These are phyloP conservation scores for Zoysia matrella DNA, from an alignment of 202 grass and related monocot genomes.

Conservation along the genomic window DNA sequence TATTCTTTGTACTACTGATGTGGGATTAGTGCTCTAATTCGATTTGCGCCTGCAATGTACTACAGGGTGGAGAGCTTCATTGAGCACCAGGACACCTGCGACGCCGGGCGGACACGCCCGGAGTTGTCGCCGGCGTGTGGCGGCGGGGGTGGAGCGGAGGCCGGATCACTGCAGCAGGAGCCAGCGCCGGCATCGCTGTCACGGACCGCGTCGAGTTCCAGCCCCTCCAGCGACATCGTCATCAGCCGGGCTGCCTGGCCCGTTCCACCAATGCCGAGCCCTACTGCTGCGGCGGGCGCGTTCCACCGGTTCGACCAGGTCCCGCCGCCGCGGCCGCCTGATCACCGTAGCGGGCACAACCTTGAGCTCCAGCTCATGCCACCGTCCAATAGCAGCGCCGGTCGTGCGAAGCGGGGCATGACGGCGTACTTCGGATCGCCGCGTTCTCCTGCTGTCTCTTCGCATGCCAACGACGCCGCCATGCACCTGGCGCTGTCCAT, in stretches of 20 bases:
- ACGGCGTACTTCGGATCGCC: not conserved
- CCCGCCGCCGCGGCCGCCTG: slow-evolving; percentile 31
- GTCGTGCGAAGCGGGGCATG: not conserved
- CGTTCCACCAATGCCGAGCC: slow-evolving; percentile 30
- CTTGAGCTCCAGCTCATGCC: slow-evolving; percentile 94
- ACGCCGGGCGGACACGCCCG: slow-evolving; percentile 34
- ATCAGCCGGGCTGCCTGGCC: slow-evolving; percentile 60
- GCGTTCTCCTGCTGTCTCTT: not conserved
- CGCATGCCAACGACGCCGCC: not conserved
- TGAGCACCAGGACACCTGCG: slow-evolving; percentile 96
- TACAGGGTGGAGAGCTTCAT: slow-evolving; percentile 99
- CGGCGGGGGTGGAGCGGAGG: not conserved
- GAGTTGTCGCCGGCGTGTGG: slow-evolving; percentile 37
- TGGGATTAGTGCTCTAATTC: slow-evolving; percentile 1
- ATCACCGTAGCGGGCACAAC: slow-evolving; percentile 30
- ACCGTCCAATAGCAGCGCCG: slow-evolving; percentile 16
- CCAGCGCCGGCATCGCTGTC: slow-evolving; percentile 36
- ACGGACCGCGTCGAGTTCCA: slow-evolving; percentile 55
- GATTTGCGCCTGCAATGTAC: not conserved
- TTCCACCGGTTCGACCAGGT: slow-evolving; percentile 44
- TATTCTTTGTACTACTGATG: slow-evolving; percentile 5
- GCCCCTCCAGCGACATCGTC: slow-evolving; percentile 80
- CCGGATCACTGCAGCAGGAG: slow-evolving; percentile 14
- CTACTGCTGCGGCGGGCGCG: slow-evolving; percentile 8
- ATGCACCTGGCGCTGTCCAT: slow-evolving; percentile 76